These are phyloP conservation scores for Mycosphaerella arachidis DNA, from an alignment of 2,329 filamentous ascomycete species.

Conservation along the genomic window DNA sequence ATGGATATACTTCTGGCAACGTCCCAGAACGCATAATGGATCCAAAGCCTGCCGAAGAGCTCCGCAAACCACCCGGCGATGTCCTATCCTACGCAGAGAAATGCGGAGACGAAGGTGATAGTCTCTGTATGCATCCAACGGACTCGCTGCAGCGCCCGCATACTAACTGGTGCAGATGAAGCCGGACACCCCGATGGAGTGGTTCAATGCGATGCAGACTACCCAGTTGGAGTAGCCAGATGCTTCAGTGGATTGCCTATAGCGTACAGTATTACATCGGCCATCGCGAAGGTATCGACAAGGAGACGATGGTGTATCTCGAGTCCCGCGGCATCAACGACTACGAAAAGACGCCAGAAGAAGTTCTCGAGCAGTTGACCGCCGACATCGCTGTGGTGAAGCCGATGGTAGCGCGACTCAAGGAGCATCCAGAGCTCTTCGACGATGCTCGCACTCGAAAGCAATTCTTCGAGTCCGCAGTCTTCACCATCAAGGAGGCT, in stretches of 20 bases:
- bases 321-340: background rate
- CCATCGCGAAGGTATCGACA: background rate
- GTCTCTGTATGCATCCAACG: background rate
- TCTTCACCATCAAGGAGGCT: background rate
- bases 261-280: background rate
- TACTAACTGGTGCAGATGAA: background rate
- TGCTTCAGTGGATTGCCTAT: background rate
- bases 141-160: background rate
- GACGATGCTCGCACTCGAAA: background rate
- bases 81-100: too few species aligned
- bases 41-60: background rate
- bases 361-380: background rate
- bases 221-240: background rate
- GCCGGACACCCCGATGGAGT: background rate
- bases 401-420: background rate
- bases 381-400: background rate
- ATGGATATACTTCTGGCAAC: background rate
- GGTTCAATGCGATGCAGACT: background rate
- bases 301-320: background rate
- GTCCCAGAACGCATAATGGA: background rate
- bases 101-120: background rate
- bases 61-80: background rate
- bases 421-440: constrained; percentile 2
- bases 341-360: background rate
- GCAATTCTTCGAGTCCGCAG: background rate